Conservation (phyloP, 139 green algal species). For the Coelastrella sp. region DNA sequence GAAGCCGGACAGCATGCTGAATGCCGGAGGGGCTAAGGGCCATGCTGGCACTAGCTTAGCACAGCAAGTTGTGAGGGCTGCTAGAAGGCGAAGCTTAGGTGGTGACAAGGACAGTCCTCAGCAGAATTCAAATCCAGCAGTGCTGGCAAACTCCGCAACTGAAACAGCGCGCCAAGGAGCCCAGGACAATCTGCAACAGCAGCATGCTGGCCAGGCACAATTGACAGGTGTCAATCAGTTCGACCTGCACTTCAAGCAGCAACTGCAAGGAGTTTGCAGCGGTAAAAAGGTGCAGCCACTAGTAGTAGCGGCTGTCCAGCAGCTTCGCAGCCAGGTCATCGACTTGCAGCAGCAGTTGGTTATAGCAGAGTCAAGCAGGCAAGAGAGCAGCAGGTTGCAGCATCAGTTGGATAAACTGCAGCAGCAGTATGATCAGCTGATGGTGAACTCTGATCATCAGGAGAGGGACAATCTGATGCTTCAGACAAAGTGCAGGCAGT, state of each 20-base stretch:
- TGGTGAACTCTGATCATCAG: background rate
- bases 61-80: background rate
- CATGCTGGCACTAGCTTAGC: background rate
- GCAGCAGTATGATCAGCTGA: constrained; percentile 26
- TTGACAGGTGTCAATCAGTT: too few species aligned
- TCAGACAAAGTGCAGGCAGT: background rate
- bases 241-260: background rate
- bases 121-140: background rate
- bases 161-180: too few species aligned
- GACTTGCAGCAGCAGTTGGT: constrained; percentile 13
- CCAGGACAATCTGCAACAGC: too few species aligned
- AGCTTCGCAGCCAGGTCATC: background rate
- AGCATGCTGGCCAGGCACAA: too few species aligned
- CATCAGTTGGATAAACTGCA: background rate
- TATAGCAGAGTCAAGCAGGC: background rate
- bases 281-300: constrained; percentile 20
- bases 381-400: background rate
- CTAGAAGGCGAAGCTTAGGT: background rate
- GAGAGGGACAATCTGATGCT: background rate
- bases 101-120: background rate
- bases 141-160: too few species aligned
- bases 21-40: background rate
- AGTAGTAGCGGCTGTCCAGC: constrained; percentile 21
- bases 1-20: background rate
- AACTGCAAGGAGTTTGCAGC: background rate